A percentile compares a stretch with the other conserved stretches of the same genome.
These are phyloP conservation scores for Acanthamoeba triangularis DNA, from an alignment of 208 protist species.

Conservation along the genomic window DNA sequence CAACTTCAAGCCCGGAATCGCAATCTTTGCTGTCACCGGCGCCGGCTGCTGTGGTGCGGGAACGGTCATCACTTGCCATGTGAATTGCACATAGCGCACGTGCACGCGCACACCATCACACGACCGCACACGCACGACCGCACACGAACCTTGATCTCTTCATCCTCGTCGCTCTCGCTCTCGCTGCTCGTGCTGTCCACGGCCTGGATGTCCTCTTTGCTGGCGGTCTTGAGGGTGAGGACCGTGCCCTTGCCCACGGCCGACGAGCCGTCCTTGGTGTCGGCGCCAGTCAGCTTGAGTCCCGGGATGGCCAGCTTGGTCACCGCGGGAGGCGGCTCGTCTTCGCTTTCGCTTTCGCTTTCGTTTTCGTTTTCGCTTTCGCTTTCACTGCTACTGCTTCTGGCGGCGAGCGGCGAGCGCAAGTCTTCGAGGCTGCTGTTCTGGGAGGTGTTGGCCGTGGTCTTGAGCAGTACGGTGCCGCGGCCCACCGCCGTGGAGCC, in stretches of 20 bases:
- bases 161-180: not conserved
- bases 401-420: not conserved
- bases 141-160: too few species aligned
- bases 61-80: not conserved
- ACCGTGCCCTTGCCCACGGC: constrained; percentile 58
- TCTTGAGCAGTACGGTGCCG: constrained; percentile 4
- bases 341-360: not conserved
- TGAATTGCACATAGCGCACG: too few species aligned
- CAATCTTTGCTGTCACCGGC: not conserved
- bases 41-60: not conserved
- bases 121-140: not conserved
- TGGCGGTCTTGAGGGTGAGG: not conserved
- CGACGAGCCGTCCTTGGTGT: constrained; percentile 61
- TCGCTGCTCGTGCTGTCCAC: not conserved
- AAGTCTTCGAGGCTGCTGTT: constrained; percentile 22
- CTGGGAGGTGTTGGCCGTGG: not conserved
- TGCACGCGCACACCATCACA: not conserved
- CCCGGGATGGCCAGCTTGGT: constrained; percentile 36
- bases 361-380: not conserved
- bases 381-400: not conserved
- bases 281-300: constrained; percentile 51
- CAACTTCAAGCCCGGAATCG: constrained; percentile 64
- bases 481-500: constrained; percentile 15
- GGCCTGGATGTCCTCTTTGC: not conserved
- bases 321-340: not conserved